phyloP scores from a whole-genome alignment of 768 basidiomycete genomes.

The Rhizopogon vesiculosus region DNA sequence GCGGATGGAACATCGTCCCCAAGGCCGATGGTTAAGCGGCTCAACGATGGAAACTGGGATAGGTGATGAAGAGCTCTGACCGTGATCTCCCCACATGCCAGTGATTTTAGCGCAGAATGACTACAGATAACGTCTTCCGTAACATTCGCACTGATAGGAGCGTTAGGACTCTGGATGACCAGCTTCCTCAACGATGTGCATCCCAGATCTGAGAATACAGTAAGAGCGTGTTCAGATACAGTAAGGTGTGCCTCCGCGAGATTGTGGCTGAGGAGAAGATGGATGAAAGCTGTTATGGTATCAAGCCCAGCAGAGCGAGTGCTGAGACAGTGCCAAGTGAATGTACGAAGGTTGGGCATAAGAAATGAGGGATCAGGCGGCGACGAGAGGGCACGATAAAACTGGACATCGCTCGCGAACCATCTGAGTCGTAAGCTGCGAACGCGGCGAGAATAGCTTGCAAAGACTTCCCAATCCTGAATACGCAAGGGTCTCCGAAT shows the following conservation, averaged over 20 bases:
- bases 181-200: not conserved
- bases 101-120: not conserved
- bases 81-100: not conserved
- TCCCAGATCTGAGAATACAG: not conserved
- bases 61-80: not conserved
- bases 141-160: not conserved
- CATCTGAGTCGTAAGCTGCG: slow-evolving; percentile 27
- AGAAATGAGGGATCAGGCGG: slow-evolving; percentile 11
- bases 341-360: slow-evolving; percentile 23
- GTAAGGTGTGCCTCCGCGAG: not conserved
- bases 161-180: not conserved
- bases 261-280: slow-evolving; percentile 16
- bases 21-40: not conserved
- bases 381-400: slow-evolving; percentile 13
- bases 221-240: not conserved
- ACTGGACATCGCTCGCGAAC: slow-evolving; percentile 17
- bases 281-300: slow-evolving; percentile 19
- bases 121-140: not conserved
- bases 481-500: slow-evolving; percentile 15
- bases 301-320: slow-evolving; percentile 7
- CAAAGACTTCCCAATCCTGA: slow-evolving; percentile 24
- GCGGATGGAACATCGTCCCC: not conserved
- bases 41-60: not conserved
- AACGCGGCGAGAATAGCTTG: slow-evolving; percentile 23
- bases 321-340: slow-evolving; percentile 10